A percentile compares a stretch with the other conserved stretches of the same genome.
These are phyloP conservation scores for Boletus patriciae DNA, from an alignment of 768 basidiomycete species.

Conservation along the genomic window DNA sequence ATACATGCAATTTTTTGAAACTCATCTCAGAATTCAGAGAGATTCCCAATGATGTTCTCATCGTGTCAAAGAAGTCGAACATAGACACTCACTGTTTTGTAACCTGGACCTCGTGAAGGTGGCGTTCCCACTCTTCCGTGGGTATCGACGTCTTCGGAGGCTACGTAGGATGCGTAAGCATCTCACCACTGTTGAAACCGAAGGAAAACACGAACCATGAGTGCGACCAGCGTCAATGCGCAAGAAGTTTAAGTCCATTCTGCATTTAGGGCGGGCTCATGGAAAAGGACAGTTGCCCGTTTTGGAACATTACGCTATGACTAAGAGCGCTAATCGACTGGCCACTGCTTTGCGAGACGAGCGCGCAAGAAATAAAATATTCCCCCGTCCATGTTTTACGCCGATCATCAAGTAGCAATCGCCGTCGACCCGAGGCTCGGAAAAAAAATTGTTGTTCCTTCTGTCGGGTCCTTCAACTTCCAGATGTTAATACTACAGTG, in stretches of 20 bases:
- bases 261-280: constrained; percentile 40
- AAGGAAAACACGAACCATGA: constrained; percentile 33
- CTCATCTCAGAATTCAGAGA: constrained; percentile 88
- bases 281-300: not conserved
- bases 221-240: constrained; percentile 17
- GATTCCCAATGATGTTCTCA: constrained; percentile 95
- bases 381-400: not conserved
- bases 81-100: constrained; percentile 79
- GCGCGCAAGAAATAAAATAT: not conserved
- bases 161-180: constrained; percentile 17
- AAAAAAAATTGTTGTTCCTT: not conserved
- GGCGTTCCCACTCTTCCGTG: constrained; percentile 85
- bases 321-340: not conserved
- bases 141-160: constrained; percentile 60
- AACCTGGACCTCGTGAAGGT: constrained; percentile 78
- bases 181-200: not conserved
- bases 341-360: not conserved
- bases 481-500: too few species aligned
- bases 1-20: constrained; percentile 74
- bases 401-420: too few species aligned
- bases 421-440: not conserved
- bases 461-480: not conserved
- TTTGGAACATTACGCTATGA: constrained; percentile 6
- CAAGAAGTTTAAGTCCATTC: constrained; percentile 34
- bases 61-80: constrained; percentile 39